These are phyloP conservation scores for Tuber calosporum DNA, from an alignment of 495 filamentous ascomycete species.

Conservation along the genomic window DNA sequence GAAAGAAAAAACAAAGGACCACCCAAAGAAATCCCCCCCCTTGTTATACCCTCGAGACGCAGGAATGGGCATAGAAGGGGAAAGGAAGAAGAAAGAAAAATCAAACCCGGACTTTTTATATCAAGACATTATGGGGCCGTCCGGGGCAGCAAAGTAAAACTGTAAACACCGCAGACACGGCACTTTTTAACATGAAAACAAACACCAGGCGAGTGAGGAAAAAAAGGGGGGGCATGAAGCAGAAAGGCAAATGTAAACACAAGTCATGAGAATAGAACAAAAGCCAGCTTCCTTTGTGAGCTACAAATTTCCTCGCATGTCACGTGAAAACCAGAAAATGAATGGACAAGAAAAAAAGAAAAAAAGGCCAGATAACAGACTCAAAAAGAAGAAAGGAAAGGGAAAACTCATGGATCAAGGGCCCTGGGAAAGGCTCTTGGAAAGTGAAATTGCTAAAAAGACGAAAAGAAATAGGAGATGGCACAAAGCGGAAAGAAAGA, in stretches of 20 bases:
- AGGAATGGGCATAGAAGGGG: not conserved
- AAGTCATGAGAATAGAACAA: constrained; percentile 11
- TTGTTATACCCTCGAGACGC: not conserved
- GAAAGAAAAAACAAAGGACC: not conserved
- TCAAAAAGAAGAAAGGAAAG: constrained; percentile 4
- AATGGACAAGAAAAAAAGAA: constrained; percentile 18
- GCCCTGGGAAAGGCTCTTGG: not conserved
- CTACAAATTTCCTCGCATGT: not conserved
- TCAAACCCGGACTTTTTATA: constrained; percentile 3
- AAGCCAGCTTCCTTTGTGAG: not conserved
- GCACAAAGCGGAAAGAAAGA: constrained; percentile 15
- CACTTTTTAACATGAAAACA: not conserved
- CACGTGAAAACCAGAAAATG: constrained; percentile 4
- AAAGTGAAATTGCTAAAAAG: not conserved
- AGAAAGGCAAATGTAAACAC: not conserved
- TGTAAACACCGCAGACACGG: not conserved
- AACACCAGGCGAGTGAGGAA: constrained; percentile 1
- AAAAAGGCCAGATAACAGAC: constrained; percentile 14
- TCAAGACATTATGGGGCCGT: constrained; percentile 1
- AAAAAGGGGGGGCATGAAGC: not conserved
- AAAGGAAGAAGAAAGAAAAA: not conserved
- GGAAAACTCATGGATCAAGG: not conserved
- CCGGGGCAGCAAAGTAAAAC: not conserved
- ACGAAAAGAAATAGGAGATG: constrained; percentile 23
- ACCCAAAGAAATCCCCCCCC: not conserved